Percentiles rank a stretch among this genome's conserved stretches.
phyloP scores from a whole-genome alignment of 2,329 filamentous ascomycete genomes.

The Ascosphaera aggregata region DNA sequence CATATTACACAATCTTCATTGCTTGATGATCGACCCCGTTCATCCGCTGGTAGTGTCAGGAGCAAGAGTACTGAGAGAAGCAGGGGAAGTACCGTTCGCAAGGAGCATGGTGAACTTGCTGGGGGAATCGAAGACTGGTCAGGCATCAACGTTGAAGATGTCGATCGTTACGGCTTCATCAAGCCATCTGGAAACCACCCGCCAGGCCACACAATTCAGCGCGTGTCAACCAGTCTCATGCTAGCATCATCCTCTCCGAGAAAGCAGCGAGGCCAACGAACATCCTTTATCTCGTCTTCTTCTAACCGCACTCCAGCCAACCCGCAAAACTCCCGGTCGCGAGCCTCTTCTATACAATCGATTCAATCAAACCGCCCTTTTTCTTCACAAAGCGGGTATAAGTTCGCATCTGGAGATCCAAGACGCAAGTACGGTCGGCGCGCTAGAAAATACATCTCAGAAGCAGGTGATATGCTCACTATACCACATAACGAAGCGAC shows the following conservation, averaged over 20 bases:
- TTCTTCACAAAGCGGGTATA: conserved; percentile 20
- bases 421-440: not conserved
- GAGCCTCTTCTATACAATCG: conserved; percentile 16
- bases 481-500: conserved; percentile 28
- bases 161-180: conserved; percentile 45
- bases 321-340: not conserved
- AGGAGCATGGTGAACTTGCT: conserved; percentile 26
- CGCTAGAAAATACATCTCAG: conserved; percentile 26
- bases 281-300: conserved; percentile 5
- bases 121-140: conserved; percentile 44
- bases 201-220: conserved; percentile 23
- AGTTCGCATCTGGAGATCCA: not conserved
- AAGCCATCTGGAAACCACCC: conserved; percentile 16
- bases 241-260: conserved; percentile 32
- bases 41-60: not conserved
- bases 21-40: not conserved
- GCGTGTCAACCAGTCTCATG: conserved; percentile 35
- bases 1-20: no score
- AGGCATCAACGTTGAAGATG: conserved; percentile 32
- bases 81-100: conserved; percentile 6
- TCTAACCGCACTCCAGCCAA: not conserved
- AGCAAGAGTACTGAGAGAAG: not conserved
- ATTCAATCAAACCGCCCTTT: conserved; percentile 21
- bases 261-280: conserved; percentile 27
- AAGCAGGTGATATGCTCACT: conserved; percentile 42